Evolutionary conservation across 2,329 filamentous ascomycete genomes (phyloP).

Genomic region (Chaetomium sp.): DNA sequence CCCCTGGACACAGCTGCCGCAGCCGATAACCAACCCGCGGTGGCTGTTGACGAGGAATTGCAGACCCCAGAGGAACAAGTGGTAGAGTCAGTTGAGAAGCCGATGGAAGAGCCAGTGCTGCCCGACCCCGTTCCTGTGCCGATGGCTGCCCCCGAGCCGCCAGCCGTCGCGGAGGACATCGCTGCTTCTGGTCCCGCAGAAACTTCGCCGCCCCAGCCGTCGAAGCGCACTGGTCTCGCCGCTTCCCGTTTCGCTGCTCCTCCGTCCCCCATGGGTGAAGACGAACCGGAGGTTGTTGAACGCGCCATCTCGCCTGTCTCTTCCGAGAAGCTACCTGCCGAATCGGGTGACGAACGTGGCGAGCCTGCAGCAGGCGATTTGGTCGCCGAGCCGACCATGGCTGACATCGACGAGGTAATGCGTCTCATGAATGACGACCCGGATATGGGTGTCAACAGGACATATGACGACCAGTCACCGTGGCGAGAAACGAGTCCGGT

Average conservation of each 20-base stretch:
- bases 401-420: slow-evolving; percentile 94
- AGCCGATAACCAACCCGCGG: background rate
- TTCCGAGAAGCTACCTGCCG: slow-evolving; percentile 38
- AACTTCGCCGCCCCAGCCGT: slow-evolving; percentile 38
- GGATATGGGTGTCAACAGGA: slow-evolving; percentile 72
- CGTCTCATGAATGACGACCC: slow-evolving; percentile 77
- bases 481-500: slow-evolving; percentile 51
- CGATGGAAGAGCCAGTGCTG: slow-evolving; percentile 29
- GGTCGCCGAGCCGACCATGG: slow-evolving; percentile 56
- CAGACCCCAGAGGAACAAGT: slow-evolving; percentile 23
- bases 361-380: slow-evolving; percentile 18
- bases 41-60: slow-evolving; percentile 18
- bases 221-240: slow-evolving; percentile 47
- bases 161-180: slow-evolving; percentile 45
- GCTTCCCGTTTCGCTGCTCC: slow-evolving; percentile 49
- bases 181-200: slow-evolving; percentile 52
- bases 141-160: slow-evolving; percentile 19
- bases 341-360: slow-evolving; percentile 30
- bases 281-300: slow-evolving; percentile 24
- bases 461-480: slow-evolving; percentile 45
- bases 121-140: slow-evolving; percentile 26
- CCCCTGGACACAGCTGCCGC: slow-evolving; percentile 1
- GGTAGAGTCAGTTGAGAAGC: slow-evolving; percentile 23
- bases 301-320: slow-evolving; percentile 35
- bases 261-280: slow-evolving; percentile 28